Base-by-base conservation (phyloP, 108 stramenopile genomes). In the Fistulifera solaris region DNA sequence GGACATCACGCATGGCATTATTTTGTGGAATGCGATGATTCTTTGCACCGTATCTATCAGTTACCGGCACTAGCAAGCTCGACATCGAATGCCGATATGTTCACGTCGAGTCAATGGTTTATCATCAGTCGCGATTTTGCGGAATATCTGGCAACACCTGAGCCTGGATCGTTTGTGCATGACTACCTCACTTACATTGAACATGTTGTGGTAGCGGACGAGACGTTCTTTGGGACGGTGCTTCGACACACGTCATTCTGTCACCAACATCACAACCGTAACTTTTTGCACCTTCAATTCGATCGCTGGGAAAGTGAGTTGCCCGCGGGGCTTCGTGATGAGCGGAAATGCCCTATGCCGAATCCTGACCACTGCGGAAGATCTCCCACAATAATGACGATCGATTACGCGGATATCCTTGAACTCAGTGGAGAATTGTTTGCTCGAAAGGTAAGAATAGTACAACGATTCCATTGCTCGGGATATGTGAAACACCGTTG, bases 21-120 rank as follows among this genome's bases (percentile, higher is more conserved):
- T 65, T 97, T 80, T 71, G 91, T 95, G 13, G 96, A 97, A 77
- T 97, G 96, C 62, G 96, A 97, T 63, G 92, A 88, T 52, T 66
- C 69, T 4, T 57, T 97, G 17, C 93, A 95, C 71, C 89, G 96
- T 27, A 95, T 97, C 27, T 85, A 87, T 47, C 85, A 91, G 14
- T 67, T 91, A 43, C 67, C 81, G 17, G 68, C 78, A 22, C 59
- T 87, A 1, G 76, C 52, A 15, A 58, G 60, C 31, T 69, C 70
- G 38, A 74, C 68, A 18, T 61, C 78, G 15, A 87, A 76, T 1
- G 61, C 89, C 15, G 77, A 90, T 13, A 67, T 96, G 41, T 88
- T 86, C 57, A 89, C 89, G 10, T 81, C 89, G 1, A 85, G 82
- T 41, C 96, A 96, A 73, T 96, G 96, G 96, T 89, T 94, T 63